Evolutionary conservation across 2,329 filamentous ascomycete genomes (phyloP).

Genomic region (Sclerotinia minor): DNA sequence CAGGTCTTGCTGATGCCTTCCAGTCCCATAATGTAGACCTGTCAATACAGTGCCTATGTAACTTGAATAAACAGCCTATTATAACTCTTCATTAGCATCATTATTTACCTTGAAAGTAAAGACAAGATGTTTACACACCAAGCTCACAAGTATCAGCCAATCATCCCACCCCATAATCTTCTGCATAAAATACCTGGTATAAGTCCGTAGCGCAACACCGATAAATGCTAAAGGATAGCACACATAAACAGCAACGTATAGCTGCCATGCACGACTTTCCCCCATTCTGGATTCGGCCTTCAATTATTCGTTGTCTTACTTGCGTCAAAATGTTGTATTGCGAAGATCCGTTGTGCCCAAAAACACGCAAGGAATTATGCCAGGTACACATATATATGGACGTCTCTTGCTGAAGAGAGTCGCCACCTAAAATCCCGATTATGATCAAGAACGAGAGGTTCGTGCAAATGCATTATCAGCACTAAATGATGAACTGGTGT

Average conservation of each 20-base stretch:
- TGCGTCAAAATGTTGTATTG: neutral
- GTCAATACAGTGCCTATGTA: neutral
- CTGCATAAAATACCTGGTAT: constrained; percentile 30
- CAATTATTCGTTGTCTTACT: neutral
- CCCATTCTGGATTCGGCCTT: neutral
- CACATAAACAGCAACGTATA: neutral
- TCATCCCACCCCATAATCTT: constrained; percentile 11
- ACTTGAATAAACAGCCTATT: constrained; percentile 3
- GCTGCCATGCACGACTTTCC: neutral
- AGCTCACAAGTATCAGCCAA: constrained; percentile 6
- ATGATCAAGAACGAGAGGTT: neutral
- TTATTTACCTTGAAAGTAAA: no score
- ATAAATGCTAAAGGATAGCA: constrained; percentile 5
- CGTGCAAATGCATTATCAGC: neutral
- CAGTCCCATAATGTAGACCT: neutral
- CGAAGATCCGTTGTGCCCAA: neutral
- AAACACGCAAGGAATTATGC: neutral
- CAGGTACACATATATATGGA: neutral
- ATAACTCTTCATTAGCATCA: neutral
- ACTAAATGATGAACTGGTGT: neutral
- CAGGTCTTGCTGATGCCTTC: neutral
- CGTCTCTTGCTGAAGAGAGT: neutral
- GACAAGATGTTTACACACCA: neutral
- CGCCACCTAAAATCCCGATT: neutral
- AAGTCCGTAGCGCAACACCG: constrained; percentile 41